Percentiles rank a stretch among this genome's conserved stretches.
Conservation (phyloP, 2,329 filamentous ascomycete species). For the Beauveria australis region DNA sequence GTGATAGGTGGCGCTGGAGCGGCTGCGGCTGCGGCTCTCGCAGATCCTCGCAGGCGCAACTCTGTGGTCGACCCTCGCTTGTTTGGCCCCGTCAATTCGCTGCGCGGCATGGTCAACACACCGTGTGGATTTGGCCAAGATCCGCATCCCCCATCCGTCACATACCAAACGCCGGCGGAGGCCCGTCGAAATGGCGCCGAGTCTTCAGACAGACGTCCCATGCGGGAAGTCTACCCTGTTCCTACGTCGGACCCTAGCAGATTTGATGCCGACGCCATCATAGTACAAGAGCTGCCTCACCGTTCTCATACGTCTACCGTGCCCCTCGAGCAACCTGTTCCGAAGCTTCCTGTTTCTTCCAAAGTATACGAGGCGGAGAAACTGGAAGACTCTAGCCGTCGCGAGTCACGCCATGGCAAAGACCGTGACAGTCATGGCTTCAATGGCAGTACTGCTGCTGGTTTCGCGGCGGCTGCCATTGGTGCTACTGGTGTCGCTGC, state of each 20-base stretch:
- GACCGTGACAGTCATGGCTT: slow-evolving; percentile 15
- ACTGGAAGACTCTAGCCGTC: slow-evolving; percentile 28
- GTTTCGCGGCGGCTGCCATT: slow-evolving; percentile 38
- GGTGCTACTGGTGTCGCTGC: slow-evolving; percentile 37
- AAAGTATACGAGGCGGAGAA: slow-evolving; percentile 53
- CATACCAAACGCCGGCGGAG: slow-evolving; percentile 15
- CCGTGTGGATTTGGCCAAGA: slow-evolving; percentile 46
- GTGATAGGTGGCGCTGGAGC: slow-evolving; percentile 26
- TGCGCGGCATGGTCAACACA: slow-evolving; percentile 44
- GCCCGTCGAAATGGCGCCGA: slow-evolving; percentile 17
- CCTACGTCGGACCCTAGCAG: slow-evolving; percentile 56
- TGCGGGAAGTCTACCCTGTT: slow-evolving; percentile 60
- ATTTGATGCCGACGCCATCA: slow-evolving; percentile 46
- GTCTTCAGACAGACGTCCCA: slow-evolving; percentile 19
- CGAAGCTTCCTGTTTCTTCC: slow-evolving; percentile 62
- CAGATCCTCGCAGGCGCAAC: slow-evolving; percentile 29
- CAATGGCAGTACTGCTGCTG: slow-evolving; percentile 38
- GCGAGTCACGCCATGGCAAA: slow-evolving; percentile 21
- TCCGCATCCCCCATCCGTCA: slow-evolving; percentile 21
- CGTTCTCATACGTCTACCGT: slow-evolving; percentile 48
- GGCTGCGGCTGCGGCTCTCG: slow-evolving; percentile 19
- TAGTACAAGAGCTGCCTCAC: slow-evolving; percentile 30
- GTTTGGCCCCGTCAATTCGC: slow-evolving; percentile 54
- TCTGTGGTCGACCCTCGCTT: slow-evolving; percentile 49
- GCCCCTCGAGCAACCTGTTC: slow-evolving; percentile 78